phyloP scores from a whole-genome alignment of 1,139 yeast species.

The Suhomyces chickasaworum region DNA sequence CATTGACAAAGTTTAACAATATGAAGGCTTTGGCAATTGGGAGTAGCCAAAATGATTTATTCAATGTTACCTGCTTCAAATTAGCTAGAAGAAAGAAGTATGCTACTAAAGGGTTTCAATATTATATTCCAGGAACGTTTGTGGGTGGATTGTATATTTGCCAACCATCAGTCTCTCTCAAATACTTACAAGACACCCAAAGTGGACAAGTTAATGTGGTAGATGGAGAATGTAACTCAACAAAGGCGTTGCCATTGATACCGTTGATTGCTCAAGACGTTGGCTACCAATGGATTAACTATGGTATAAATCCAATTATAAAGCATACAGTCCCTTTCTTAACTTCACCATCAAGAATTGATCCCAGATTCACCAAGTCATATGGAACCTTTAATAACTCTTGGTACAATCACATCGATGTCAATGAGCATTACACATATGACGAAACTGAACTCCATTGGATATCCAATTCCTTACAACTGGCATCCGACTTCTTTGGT shows the following conservation, averaged over 20 bases:
- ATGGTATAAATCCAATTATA: conserved; percentile 25
- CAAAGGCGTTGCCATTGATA: conserved; percentile 47
- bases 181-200: conserved; percentile 16
- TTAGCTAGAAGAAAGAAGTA: conserved; percentile 65
- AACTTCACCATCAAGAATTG: conserved; percentile 50
- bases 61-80: conserved; percentile 49
- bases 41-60: not conserved
- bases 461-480: not conserved
- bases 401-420: conserved; percentile 54
- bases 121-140: conserved; percentile 60
- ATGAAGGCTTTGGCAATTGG: too few relatives aligned
- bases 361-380: conserved; percentile 43
- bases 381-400: not conserved
- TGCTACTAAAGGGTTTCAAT: conserved; percentile 47
- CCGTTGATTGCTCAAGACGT: conserved; percentile 66
- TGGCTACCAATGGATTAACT: conserved; percentile 49
- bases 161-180: conserved; percentile 20
- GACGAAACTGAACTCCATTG: conserved; percentile 32
- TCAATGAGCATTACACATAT: conserved; percentile 54
- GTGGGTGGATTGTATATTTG: conserved; percentile 71
- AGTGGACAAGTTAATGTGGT: conserved; percentile 14
- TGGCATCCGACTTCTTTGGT: not conserved
- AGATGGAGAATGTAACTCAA: conserved; percentile 35
- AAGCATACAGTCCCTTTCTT: conserved; percentile 61
- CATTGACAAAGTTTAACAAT: not conserved